These are phyloP conservation scores for Rhipidocladum racemiflorum DNA, from an alignment of 176 grass and related monocot genomes.

Conservation along the genomic window DNA sequence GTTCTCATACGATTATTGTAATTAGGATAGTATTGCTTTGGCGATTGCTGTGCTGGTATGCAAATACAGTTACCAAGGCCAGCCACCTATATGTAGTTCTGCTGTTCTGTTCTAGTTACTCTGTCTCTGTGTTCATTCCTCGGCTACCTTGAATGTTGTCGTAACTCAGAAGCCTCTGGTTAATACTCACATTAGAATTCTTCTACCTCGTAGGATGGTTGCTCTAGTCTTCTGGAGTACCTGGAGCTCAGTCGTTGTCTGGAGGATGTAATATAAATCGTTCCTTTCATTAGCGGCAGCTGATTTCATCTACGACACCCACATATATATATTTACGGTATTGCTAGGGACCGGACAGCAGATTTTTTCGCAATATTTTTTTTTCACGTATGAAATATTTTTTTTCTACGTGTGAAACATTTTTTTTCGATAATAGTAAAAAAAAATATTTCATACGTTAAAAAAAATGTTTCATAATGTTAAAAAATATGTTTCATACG, in stretches of 20 bases:
- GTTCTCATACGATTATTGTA: conserved; percentile 29
- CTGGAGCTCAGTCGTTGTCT: neutral
- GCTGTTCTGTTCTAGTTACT: conserved; percentile 3
- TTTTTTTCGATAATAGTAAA: no score
- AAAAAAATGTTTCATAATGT: no score
- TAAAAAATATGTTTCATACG: no score
- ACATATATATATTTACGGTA: no score
- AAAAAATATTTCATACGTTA: no score
- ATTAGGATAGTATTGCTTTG: conserved; percentile 25
- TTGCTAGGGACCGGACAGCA: no score
- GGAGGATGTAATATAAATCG: neutral
- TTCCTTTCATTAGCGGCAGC: neutral
- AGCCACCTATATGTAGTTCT: conserved; percentile 30
- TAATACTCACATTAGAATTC: neutral
- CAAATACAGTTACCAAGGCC: conserved; percentile 42
- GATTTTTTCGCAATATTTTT: no score
- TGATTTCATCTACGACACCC: neutral
- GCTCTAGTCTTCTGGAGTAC: neutral
- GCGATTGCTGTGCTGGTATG: conserved; percentile 36
- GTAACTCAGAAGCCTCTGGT: neutral
- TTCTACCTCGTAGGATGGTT: neutral
- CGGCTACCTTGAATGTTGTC: neutral
- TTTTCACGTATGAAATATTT: no score
- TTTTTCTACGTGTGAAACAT: no score
- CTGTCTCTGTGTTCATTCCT: neutral